Conservation (phyloP, 2,329 filamentous ascomycete genomes). For the Sclerotinia borealis region DNA sequence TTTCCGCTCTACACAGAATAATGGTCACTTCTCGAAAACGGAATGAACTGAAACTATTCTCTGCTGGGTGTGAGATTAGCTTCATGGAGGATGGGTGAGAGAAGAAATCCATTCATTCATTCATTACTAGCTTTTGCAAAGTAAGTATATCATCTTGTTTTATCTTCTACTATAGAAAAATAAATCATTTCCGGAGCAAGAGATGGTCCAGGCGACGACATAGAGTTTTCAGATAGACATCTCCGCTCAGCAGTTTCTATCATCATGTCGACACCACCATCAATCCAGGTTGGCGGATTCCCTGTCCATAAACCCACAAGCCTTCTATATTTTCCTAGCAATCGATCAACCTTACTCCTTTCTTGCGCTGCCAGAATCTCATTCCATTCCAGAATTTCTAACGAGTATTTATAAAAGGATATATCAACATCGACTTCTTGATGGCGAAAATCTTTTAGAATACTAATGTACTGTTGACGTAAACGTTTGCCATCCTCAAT, state of each 20-base stretch:
- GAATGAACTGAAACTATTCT: not conserved
- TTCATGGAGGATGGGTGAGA: no score
- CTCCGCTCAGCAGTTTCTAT: not conserved
- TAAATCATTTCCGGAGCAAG: not conserved
- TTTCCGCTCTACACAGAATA: no score
- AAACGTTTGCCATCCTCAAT: not conserved
- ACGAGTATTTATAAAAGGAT: slow-evolving; percentile 20
- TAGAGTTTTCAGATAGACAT: not conserved
- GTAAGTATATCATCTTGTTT: no score
- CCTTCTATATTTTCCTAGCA: slow-evolving; percentile 8
- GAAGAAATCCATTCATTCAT: not conserved
- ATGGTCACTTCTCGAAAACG: no score
- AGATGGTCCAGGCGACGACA: not conserved
- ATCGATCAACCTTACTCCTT: not conserved
- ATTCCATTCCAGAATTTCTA: slow-evolving; percentile 18
- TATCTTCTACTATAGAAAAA: not conserved
- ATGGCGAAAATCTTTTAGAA: slow-evolving; percentile 19
- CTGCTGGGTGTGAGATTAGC: not conserved
- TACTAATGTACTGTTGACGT: slow-evolving; percentile 16
- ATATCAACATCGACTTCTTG: slow-evolving; percentile 13
- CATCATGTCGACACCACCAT: not conserved
- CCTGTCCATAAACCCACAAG: slow-evolving; percentile 4
- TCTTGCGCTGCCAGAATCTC: slow-evolving; percentile 7
- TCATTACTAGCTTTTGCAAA: not conserved
- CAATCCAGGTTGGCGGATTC: not conserved